phyloP scores from a whole-genome alignment of 306 rosid genomes.

The Castanospermum australe region DNA sequence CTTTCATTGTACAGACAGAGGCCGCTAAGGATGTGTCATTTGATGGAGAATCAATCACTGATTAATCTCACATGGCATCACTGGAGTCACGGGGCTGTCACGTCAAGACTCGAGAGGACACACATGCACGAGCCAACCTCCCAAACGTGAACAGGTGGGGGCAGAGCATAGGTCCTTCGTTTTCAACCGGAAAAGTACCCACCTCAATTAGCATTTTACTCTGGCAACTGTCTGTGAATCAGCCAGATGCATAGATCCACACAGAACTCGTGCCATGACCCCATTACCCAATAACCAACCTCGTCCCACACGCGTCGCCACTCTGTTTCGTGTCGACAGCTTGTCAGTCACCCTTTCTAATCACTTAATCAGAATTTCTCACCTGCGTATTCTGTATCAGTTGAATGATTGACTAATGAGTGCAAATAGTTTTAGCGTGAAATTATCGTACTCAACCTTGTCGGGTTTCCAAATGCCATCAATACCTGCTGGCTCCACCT shows the following conservation, averaged over 20 bases:
- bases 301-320: constrained; percentile 8
- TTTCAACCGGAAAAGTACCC: not conserved
- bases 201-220: not conserved
- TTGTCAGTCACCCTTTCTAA: not conserved
- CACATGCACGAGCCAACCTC: no score
- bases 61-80: constrained; percentile 31
- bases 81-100: not conserved
- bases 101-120: no score
- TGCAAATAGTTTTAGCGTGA: not conserved
- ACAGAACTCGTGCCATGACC: not conserved
- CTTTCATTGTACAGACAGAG: not conserved
- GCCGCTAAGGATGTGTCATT: constrained; percentile 1
- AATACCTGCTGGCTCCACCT: not conserved
- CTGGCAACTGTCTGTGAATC: not conserved
- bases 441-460: not conserved
- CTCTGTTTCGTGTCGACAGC: not conserved
- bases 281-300: not conserved
- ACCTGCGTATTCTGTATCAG: not conserved
- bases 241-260: constrained; percentile 11
- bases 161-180: constrained; percentile 7
- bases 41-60: constrained; percentile 15
- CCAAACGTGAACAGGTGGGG: not conserved
- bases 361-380: not conserved
- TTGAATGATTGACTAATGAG: not conserved
- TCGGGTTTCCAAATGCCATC: not conserved